A percentile compares a stretch with the other conserved stretches of the same genome.
Conservation (phyloP, 768 basidiomycete genomes). For the Collybia nuda region DNA sequence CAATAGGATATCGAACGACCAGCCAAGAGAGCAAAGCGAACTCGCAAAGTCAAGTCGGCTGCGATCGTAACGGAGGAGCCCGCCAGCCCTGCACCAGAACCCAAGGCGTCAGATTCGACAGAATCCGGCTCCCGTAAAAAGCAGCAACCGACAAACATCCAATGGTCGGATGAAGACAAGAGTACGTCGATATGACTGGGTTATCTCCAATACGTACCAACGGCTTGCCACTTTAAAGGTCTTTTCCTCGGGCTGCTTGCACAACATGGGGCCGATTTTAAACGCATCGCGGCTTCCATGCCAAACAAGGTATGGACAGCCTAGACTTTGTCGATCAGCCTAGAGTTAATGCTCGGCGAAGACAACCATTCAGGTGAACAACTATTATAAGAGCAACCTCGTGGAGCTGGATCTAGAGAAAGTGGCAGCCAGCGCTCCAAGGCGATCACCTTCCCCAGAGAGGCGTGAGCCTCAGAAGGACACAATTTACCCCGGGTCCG, state of each 20-base stretch:
- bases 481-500: constrained; percentile 16
- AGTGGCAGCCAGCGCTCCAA: constrained; percentile 39
- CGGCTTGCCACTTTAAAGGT: constrained; percentile 27
- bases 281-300: constrained; percentile 68
- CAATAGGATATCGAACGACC: constrained; percentile 35
- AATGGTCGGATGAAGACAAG: constrained; percentile 72
- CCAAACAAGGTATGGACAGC: constrained; percentile 51
- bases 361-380: constrained; percentile 57
- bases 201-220: neutral
- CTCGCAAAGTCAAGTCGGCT: constrained; percentile 41
- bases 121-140: constrained; percentile 26
- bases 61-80: constrained; percentile 37
- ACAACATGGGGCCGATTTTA: constrained; percentile 67
- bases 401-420: constrained; percentile 38
- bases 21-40: constrained; percentile 36
- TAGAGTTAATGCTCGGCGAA: constrained; percentile 17
- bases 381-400: constrained; percentile 47
- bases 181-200: constrained; percentile 31
- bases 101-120: constrained; percentile 20
- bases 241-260: constrained; percentile 55
- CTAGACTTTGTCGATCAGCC: neutral
- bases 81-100: constrained; percentile 24
- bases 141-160: constrained; percentile 22
- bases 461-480: constrained; percentile 19
- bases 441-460: constrained; percentile 38